Base-by-base conservation (phyloP, 371 early-diverging fungal genomes). In the Rhizomucor pusillus region DNA sequence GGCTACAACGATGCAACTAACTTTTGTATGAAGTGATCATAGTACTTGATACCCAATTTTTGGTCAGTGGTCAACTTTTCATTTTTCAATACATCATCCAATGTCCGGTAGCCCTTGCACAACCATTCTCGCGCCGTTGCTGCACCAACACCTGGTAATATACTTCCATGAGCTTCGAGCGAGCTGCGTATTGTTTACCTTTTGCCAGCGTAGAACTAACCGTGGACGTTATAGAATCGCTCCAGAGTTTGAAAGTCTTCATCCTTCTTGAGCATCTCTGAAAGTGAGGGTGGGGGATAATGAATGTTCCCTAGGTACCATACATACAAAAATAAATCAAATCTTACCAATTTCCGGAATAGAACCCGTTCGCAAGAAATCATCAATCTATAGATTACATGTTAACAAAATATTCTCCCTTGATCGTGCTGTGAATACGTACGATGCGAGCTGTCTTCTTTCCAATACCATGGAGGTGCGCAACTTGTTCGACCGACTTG, bases 1-100 rank as follows among this genome's bases (percentile, higher is more conserved):
- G n/a, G n/a, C n/a, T n/a, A n/a, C n/a, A n/a, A n/a, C n/a, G n/a
- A n/a, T n/a, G n/a, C n/a, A n/a, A n/a, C n/a, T 39, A 54, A 54
- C 60, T 60, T 60, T 52, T 63, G 33, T 40, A 40, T 11, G 33
- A 63, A 63, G 18, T 63, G 59, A 25, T 55, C 52, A 56, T 63
- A 63, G 14, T 55, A 51, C 20, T 52, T 50, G 33, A 63, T 55
- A 11, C 64, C 64, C n/a, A 59, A 24, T 16, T 46, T 41, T 45
- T 59, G 56, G 25, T 58, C 64, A 14, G 25, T 19, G 4, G 52
- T 50, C 39, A 63, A 36, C 22, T 35, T 46, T 41, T 58, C 64
- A 18, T 59, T 29, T 29, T 46, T 37, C 25, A 18, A n/a, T 3
- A 63, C 53, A 22, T 54, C 56, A 2, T 59, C 47, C 22, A 63